Percentiles rank a stretch among this genome's conserved stretches.
Evolutionary conservation across 306 rosid species (phyloP).

Genomic region (Arachis hypogaea): DNA sequence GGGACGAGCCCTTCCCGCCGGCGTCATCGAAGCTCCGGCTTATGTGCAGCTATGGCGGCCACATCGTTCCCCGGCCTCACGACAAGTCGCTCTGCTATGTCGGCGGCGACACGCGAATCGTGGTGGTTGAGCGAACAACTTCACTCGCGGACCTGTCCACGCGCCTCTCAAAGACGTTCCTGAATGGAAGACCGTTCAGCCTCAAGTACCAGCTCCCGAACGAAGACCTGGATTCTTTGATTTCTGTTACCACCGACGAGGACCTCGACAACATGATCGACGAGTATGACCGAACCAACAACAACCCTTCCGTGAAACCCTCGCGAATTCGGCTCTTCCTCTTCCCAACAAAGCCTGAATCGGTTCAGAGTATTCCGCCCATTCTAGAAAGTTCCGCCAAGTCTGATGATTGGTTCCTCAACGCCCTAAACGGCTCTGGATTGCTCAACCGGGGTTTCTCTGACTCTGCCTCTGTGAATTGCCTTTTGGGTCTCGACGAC

Average conservation of each 20-base stretch:
- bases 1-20: slow-evolving; percentile 79
- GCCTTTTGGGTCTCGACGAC: slow-evolving; percentile 79
- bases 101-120: slow-evolving; percentile 91
- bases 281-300: slow-evolving; percentile 81
- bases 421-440: slow-evolving; percentile 69
- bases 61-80: slow-evolving; percentile 95
- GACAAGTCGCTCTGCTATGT: slow-evolving; percentile 93
- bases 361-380: slow-evolving; percentile 77
- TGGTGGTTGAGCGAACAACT: slow-evolving; percentile 73
- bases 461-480: slow-evolving; percentile 81
- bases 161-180: slow-evolving; percentile 78
- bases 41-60: slow-evolving; percentile 98
- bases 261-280: slow-evolving; percentile 98
- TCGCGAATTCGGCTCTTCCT: slow-evolving; percentile 78
- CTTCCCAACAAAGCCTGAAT: slow-evolving; percentile 74
- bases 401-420: slow-evolving; percentile 83
- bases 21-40: slow-evolving; percentile 64
- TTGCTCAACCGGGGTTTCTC: slow-evolving; percentile 77
- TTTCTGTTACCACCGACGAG: slow-evolving; percentile 89
- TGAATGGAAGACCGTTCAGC: slow-evolving; percentile 62
- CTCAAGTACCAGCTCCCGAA: slow-evolving; percentile 91
- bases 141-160: slow-evolving; percentile 70
- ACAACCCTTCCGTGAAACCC: slow-evolving; percentile 61
- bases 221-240: slow-evolving; percentile 90
- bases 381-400: slow-evolving; percentile 70